Base-by-base conservation (phyloP, 2,329 filamentous ascomycete species). In the Xylaria sp. region DNA sequence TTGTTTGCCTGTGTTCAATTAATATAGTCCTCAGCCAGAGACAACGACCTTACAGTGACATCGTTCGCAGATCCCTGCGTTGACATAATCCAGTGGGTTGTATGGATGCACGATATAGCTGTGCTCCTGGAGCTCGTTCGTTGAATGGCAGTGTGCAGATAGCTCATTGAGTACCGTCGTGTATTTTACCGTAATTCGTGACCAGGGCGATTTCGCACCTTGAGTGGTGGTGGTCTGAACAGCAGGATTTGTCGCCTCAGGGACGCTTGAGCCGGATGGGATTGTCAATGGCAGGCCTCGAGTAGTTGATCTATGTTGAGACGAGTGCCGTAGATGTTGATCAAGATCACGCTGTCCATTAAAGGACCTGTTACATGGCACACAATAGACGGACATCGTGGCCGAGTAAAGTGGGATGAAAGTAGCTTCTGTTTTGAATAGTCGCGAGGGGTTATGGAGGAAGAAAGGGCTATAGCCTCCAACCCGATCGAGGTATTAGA, bases 101-200 rank as follows among this genome's bases (percentile, higher is more conserved):
- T 59, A 59, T 50, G 56, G 56, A 21, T 27, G 56, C 34, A 50
- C 17, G 45, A 50, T 59, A 59, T 59, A 59, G 56, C 27, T n/a
- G 42, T 14, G 14, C 42, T 50, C 39, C 42, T 59, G 27, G 56
- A 59, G 56, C 42, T 59, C 56, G 1, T 59, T 21, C 56, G n/a
- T 4, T 14, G 56, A 59, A 59, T 59, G 56, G 45, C 56, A 59
- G 42, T 50, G 42, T 50, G 42, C 56, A 12, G 56, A 59, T 59
- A 59, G 42, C 42, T 59, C 56, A 36, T 59, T 11, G 42, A 59
- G 42, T 24, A 24, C 42, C 21, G 56, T 36, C 56, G 4, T 36
- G 24, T 47, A 47, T 47, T 47, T 36, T 39, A 2, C 36, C 42
- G 56, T 14, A 50, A 59, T 50, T 34, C 6, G 2, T 7, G 56